Base-by-base conservation (phyloP, 257 asterid species). In the Fraxinus quadrangulata region DNA sequence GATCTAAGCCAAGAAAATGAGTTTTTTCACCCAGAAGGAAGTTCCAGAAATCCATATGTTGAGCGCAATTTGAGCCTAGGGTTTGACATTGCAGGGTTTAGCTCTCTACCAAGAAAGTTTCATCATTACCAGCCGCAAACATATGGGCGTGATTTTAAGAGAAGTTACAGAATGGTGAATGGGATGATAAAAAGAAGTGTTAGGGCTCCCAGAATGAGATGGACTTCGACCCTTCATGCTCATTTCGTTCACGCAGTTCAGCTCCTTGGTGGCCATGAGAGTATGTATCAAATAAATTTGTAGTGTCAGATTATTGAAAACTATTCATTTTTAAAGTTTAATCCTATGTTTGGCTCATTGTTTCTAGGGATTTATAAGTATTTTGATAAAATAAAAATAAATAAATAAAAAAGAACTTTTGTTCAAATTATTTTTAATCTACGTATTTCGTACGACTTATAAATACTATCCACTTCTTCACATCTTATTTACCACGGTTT, bases 151-250 rank as follows among this genome's bases (percentile, higher is more conserved):
- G 92, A 87, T 71, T 88, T 89, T 75, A 91, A 90, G 86, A 86
- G 86, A 75, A 85, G 82, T 47, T 82, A 89, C 5, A 89, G 93
- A 72, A 78, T 71, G 81, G 77, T 68, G 3, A 81, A 45, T 63
- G 87, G 87, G 26, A 5, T 19, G n/a, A 73, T 79, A 16, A 82
- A 73, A 68, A 82, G 92, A 81, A 89, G 89, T 31, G 90, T 80
- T 65, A 78, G 98, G 56, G 96, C 97, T 47, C 98, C 98, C 0
- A 84, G 98, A 77, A 93, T 91, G 98, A 85, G 98, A 78, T 93
- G 98, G 98, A 93, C 98, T 26, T 82, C 97, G 5, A 90, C 97
- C 72, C 97, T 93, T n/a, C 98, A 93, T 81, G 91, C 98, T n/a
- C 98, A 89, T 86, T 93, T 93, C 63, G 96, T 93, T 28, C 94